Evolutionary conservation across 73 alveolate species (phyloP).

Genomic region (Paramecium octaurelia): DNA sequence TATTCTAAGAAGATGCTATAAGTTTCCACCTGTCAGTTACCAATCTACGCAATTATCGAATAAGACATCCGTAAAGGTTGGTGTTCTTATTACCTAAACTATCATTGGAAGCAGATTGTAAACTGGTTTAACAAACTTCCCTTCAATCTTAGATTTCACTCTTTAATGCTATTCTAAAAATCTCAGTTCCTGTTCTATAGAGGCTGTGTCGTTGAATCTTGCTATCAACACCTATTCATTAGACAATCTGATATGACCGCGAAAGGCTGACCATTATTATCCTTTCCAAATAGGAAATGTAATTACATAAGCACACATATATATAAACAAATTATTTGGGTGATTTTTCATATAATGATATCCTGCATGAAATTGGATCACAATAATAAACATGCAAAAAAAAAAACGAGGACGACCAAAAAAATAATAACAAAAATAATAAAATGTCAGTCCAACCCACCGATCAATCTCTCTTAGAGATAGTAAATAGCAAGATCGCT

Average conservation of each 20-base stretch:
- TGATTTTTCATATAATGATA: neutral
- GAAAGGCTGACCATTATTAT: slow-evolving; percentile 32
- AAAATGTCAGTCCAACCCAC: neutral
- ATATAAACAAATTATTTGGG: neutral
- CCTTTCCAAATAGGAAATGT: slow-evolving; percentile 48
- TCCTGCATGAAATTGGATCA: neutral
- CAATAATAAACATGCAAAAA: slow-evolving; percentile 17
- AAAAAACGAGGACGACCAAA: neutral
- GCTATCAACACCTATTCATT: neutral
- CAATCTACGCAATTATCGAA: slow-evolving; percentile 22
- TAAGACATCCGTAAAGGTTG: neutral
- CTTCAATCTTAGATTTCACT: slow-evolving; percentile 13
- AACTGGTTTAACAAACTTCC: neutral
- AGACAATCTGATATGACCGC: neutral
- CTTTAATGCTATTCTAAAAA: neutral
- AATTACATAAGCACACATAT: neutral
- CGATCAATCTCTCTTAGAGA: neutral
- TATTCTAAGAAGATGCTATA: neutral
- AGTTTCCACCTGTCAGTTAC: neutral
- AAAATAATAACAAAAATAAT: neutral
- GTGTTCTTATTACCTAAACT: neutral
- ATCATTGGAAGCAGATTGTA: neutral
- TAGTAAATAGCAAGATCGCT: neutral
- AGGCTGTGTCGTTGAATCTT: neutral
- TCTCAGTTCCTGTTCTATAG: neutral